These are phyloP conservation scores for Stentor coeruleus DNA, from an alignment of 73 alveolate species.

Conservation along the genomic window DNA sequence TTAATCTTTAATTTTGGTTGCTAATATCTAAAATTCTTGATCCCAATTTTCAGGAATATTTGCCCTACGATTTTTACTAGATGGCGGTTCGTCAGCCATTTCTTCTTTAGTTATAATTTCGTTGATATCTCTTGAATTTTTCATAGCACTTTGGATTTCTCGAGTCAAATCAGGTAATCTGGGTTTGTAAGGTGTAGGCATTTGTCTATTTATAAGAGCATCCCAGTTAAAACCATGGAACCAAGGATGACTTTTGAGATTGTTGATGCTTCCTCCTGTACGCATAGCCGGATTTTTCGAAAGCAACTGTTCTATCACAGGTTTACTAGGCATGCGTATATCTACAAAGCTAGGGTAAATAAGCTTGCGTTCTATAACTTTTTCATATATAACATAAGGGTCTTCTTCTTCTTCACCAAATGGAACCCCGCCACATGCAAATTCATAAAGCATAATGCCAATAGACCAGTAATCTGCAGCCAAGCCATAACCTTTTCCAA, in stretches of 20 bases:
- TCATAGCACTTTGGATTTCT: not conserved
- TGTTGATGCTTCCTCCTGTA: not conserved
- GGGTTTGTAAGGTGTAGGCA: not conserved
- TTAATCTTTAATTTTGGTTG: no score
- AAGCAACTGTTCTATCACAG: not conserved
- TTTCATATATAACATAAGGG: conserved; percentile 20
- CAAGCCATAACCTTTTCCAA: conserved; percentile 24
- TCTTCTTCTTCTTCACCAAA: conserved; percentile 53
- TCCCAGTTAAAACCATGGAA: not conserved
- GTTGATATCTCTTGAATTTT: not conserved
- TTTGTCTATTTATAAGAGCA: not conserved
- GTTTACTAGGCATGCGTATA: not conserved
- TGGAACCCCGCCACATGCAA: conserved; percentile 46
- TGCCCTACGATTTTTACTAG: not conserved
- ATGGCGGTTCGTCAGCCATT: not conserved
- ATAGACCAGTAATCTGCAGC: conserved; percentile 26
- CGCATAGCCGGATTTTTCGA: not conserved
- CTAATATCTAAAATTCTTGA: not conserved
- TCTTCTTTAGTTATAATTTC: not conserved
- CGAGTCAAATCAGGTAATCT: not conserved
- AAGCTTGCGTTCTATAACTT: not conserved
- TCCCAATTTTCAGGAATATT: not conserved
- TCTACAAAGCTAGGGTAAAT: not conserved
- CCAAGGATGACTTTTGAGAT: not conserved
- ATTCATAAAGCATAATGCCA: conserved; percentile 37